Conservation (phyloP, 257 asterid genomes). For the Rehmannia glutinosa region DNA sequence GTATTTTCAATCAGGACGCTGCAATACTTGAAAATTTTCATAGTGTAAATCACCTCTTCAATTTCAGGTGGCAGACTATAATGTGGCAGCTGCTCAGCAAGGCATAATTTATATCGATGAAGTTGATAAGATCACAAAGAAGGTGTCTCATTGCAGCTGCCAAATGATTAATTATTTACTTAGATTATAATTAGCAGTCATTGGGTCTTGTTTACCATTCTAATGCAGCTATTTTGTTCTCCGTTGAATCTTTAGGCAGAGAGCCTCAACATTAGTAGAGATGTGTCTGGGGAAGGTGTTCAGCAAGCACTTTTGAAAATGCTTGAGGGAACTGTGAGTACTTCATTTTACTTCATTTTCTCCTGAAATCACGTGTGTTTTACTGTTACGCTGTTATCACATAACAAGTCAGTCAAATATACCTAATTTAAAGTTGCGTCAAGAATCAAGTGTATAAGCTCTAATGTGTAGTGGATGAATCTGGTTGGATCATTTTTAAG, state of each 20-base stretch:
- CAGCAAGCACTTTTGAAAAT: constrained; percentile 96
- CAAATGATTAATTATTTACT: background rate
- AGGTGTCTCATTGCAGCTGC: constrained; percentile 41
- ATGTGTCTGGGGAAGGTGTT: constrained; percentile 99
- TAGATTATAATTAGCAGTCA: background rate
- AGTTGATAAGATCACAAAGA: constrained; percentile 97
- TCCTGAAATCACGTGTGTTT: background rate
- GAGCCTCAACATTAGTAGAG: constrained; percentile 95
- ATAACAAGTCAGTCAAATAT: background rate
- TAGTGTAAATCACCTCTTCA: background rate
- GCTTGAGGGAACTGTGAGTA: constrained; percentile 99
- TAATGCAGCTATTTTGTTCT: background rate
- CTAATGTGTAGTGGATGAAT: background rate
- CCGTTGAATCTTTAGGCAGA: constrained; percentile 61
- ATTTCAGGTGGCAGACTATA: constrained; percentile 87
- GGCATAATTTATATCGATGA: constrained; percentile 97
- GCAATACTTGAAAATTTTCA: background rate
- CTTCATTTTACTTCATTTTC: background rate
- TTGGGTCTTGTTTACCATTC: background rate
- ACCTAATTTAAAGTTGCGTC: background rate
- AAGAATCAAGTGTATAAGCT: background rate
- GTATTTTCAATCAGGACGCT: too few relatives aligned
- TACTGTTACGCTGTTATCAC: background rate
- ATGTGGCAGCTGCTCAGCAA: constrained; percentile 97
- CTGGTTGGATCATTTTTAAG: background rate